phyloP scores from a whole-genome alignment of 768 basidiomycete species.

The Boletus bicolor region DNA sequence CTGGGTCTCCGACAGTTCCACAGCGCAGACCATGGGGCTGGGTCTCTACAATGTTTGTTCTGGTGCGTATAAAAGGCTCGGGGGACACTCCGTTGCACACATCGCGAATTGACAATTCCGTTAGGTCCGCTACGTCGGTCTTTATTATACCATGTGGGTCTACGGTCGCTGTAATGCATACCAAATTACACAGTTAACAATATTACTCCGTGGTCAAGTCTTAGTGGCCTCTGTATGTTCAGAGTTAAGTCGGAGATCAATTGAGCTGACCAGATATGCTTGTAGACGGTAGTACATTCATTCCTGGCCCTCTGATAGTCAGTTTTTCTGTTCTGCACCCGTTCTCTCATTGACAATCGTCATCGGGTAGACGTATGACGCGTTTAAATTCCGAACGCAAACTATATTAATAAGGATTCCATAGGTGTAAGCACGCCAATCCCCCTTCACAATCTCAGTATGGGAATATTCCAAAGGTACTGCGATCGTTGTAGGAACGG shows the following conservation, averaged over 20 bases:
- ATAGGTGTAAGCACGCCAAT: constrained; percentile 3
- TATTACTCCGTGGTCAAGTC: neutral
- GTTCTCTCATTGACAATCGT: neutral
- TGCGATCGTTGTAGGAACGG: neutral
- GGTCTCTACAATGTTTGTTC: constrained; percentile 7
- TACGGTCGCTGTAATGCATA: neutral
- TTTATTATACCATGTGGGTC: constrained; percentile 5
- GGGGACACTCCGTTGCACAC: too few species aligned
- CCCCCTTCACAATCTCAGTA: too few species aligned
- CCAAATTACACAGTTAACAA: too few species aligned
- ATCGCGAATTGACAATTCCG: neutral
- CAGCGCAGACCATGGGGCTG: constrained; percentile 5
- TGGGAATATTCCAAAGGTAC: neutral
- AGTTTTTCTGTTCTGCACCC: neutral
- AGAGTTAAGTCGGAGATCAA: neutral
- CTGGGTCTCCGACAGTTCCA: neutral
- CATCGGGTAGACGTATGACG: neutral
- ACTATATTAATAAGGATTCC: neutral
- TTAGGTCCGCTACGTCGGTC: constrained; percentile 8
- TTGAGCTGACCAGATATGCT: neutral
- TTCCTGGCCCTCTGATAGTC: neutral
- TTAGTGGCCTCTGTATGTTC: neutral
- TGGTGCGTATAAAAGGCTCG: neutral
- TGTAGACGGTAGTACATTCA: neutral
- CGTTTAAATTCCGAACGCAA: neutral